A percentile compares a stretch with the other conserved stretches of the same genome.
Evolutionary conservation across 805 yeast genomes (phyloP).

Genomic region (Yamadazyma nakazawae): DNA sequence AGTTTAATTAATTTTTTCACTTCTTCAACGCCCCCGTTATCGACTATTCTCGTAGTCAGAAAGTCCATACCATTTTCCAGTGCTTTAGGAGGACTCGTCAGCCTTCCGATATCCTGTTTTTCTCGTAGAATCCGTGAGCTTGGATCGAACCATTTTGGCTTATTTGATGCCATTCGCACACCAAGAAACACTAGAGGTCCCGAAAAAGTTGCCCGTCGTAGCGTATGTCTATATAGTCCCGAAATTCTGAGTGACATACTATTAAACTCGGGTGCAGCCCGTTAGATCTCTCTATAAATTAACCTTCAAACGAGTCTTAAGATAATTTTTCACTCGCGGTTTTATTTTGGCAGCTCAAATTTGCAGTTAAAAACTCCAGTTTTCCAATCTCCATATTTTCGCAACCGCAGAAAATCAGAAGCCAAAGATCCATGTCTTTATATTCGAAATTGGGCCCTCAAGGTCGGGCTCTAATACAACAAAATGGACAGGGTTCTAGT

Average conservation of each 20-base stretch:
- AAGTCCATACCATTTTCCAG: background rate
- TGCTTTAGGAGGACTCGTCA: background rate
- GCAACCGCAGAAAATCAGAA: conserved; percentile 8
- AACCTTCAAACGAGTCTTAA: background rate
- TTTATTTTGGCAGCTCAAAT: background rate
- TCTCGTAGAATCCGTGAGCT: background rate
- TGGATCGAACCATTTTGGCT: conserved; percentile 5
- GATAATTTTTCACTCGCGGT: background rate
- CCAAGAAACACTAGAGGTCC: background rate
- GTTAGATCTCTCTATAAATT: background rate
- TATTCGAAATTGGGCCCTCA: conserved; percentile 15
- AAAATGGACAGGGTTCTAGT: background rate
- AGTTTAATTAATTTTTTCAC: background rate
- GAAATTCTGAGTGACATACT: background rate
- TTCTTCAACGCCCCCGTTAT: background rate
- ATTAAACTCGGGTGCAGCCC: background rate
- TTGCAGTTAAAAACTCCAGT: background rate
- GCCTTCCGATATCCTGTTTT: background rate
- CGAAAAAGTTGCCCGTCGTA: background rate
- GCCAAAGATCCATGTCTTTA: conserved; percentile 11
- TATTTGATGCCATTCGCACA: background rate
- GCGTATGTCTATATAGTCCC: background rate
- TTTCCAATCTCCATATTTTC: background rate
- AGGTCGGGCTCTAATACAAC: conserved; percentile 9
- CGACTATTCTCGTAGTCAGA: background rate